Conservation (phyloP, 768 basidiomycete species). For the Boletus patriciae region DNA sequence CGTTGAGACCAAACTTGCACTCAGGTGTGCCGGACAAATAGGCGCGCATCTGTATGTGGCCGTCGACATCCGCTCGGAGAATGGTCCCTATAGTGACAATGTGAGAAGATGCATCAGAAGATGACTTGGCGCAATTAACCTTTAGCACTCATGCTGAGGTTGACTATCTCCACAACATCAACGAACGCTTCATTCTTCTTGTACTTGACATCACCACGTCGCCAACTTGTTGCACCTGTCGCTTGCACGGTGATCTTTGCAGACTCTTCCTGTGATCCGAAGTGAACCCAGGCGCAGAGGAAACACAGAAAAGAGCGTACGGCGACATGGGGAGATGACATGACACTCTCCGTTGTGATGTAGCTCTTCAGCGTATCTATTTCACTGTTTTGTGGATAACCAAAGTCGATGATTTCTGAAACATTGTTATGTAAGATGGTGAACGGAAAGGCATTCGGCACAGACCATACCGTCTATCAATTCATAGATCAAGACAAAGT, state of each 20-base stretch:
- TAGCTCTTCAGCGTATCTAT: conserved; percentile 96
- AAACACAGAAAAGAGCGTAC: conserved; percentile 43
- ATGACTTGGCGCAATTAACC: conserved; percentile 39
- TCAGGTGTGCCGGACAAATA: conserved; percentile 97
- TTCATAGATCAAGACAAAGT: conserved; percentile 98
- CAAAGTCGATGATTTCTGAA: conserved; percentile 95
- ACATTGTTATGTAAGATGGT: conserved; percentile 1
- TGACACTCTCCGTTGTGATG: conserved; percentile 96
- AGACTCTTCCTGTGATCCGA: conserved; percentile 76
- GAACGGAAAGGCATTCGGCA: conserved; percentile 11
- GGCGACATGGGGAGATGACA: conserved; percentile 79
- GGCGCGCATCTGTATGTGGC: conserved; percentile 97
- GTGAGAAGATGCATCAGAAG: neutral
- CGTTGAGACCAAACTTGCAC: conserved; percentile 98
- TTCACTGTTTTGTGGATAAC: conserved; percentile 98
- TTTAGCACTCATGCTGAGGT: conserved; percentile 96
- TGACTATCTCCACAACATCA: conserved; percentile 97
- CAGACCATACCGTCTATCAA: conserved; percentile 79
- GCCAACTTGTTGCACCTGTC: conserved; percentile 95
- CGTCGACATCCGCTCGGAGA: conserved; percentile 95
- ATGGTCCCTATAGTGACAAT: conserved; percentile 61
- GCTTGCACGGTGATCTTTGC: conserved; percentile 97
- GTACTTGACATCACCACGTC: conserved; percentile 94
- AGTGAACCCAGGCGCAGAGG: conserved; percentile 1
- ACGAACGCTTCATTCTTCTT: conserved; percentile 99